Conservation (phyloP, 2,329 filamentous ascomycete species). For the Emericellopsis atlantica region DNA sequence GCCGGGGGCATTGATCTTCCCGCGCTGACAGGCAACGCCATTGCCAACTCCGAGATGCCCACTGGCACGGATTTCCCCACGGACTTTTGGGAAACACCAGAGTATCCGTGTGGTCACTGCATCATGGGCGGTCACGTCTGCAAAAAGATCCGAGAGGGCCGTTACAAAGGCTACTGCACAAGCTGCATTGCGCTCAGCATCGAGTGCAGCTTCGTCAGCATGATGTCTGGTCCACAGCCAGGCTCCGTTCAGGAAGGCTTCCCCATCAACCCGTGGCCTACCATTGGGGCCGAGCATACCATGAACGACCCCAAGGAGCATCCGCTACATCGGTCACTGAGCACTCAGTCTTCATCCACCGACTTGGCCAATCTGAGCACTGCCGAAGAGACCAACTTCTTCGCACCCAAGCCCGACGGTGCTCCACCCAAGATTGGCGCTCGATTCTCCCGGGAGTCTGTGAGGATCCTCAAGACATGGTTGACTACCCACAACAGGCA, state of each 20-base stretch:
- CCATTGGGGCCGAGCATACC: constrained; percentile 25
- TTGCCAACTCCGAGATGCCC: background rate
- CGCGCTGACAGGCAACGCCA: constrained; percentile 1
- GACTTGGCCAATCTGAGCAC: constrained; percentile 14
- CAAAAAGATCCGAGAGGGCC: constrained; percentile 48
- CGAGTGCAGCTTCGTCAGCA: constrained; percentile 41
- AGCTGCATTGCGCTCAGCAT: constrained; percentile 47
- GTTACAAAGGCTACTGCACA: constrained; percentile 47
- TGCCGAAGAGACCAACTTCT: constrained; percentile 4
- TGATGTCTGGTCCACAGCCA: constrained; percentile 18
- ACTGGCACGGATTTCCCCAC: background rate
- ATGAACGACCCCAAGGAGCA: constrained; percentile 18
- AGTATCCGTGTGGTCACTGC: constrained; percentile 39
- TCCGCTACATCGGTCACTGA: constrained; percentile 10
- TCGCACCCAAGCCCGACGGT: background rate
- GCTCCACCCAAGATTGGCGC: constrained; percentile 51
- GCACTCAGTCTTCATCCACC: constrained; percentile 2
- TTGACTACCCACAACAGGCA: constrained; percentile 66
- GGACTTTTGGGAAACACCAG: constrained; percentile 27
- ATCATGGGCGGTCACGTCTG: constrained; percentile 39
- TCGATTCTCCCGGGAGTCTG: constrained; percentile 68
- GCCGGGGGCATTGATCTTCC: background rate
- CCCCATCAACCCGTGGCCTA: constrained; percentile 28
- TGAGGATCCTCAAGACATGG: constrained; percentile 77
- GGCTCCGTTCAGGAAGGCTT: constrained; percentile 12